Percentiles rank a stretch among this genome's conserved stretches.
phyloP scores from a whole-genome alignment of 768 basidiomycete species.

The Hygrocybe punicea region DNA sequence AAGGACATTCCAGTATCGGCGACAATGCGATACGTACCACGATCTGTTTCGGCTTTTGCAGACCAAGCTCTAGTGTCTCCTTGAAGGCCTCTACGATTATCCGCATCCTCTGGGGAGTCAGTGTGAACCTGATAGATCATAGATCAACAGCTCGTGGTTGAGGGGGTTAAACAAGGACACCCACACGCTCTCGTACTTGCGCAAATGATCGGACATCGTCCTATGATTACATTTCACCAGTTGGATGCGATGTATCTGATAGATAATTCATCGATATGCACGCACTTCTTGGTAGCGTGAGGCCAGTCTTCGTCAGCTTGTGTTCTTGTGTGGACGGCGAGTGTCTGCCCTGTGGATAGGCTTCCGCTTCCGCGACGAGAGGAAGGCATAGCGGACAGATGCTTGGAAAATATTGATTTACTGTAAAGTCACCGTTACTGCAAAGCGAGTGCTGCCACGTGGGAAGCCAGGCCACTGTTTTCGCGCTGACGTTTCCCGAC shows the following conservation, averaged over 20 bases:
- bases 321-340: constrained; percentile 84
- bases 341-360: constrained; percentile 69
- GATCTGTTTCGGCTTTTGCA: constrained; percentile 76
- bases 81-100: constrained; percentile 97
- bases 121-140: constrained; percentile 56
- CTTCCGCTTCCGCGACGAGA: constrained; percentile 80
- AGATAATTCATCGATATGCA: constrained; percentile 8
- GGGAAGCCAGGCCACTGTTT: constrained; percentile 3
- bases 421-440: no score
- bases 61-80: constrained; percentile 83
- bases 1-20: not conserved
- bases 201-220: constrained; percentile 91
- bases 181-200: constrained; percentile 84
- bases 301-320: constrained; percentile 85
- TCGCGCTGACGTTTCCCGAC: constrained; percentile 1
- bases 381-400: constrained; percentile 46
- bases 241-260: not conserved
- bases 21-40: constrained; percentile 60
- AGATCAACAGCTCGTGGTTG: not conserved
- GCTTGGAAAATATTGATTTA: constrained; percentile 6
- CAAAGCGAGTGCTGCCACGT: no score
- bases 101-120: constrained; percentile 88
- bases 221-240: constrained; percentile 35
- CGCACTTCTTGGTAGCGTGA: constrained; percentile 90
- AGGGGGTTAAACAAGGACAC: constrained; percentile 32